A percentile compares a stretch with the other conserved stretches of the same genome.
Conservation (phyloP, 2,329 filamentous ascomycete genomes). For the Neoscytalidium dimidiatum region DNA sequence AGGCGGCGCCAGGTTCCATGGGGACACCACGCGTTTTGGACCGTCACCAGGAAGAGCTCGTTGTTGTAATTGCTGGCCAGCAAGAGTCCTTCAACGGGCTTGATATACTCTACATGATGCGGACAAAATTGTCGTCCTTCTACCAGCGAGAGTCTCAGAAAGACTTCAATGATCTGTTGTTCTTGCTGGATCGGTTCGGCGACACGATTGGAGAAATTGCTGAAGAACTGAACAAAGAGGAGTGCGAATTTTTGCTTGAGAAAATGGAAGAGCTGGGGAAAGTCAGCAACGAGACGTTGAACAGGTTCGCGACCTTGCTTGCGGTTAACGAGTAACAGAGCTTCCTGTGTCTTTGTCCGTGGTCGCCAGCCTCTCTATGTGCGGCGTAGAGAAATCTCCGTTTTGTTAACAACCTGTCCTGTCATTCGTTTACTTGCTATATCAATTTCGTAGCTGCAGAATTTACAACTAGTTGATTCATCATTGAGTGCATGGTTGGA, state of each 20-base stretch:
- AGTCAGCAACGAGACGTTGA: not conserved
- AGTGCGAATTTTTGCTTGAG: not conserved
- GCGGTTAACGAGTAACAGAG: not conserved
- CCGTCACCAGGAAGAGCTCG: not conserved
- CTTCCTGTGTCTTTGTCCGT: not conserved
- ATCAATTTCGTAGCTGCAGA: no score
- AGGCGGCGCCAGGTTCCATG: not conserved
- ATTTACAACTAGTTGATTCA: no score
- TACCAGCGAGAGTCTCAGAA: not conserved
- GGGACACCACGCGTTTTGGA: not conserved
- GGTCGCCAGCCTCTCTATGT: not conserved
- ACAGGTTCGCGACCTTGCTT: not conserved
- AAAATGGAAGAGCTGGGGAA: not conserved
- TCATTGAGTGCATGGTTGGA: no score
- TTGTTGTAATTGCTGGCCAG: not conserved
- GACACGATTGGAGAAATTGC: not conserved
- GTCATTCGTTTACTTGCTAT: not conserved
- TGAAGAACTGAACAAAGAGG: not conserved
- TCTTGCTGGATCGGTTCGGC: not conserved
- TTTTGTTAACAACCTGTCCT: not conserved
- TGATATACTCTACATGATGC: not conserved
- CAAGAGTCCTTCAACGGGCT: not conserved
- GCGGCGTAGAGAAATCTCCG: not conserved
- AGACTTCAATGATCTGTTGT: not conserved
- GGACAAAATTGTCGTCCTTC: not conserved